Evolutionary conservation across 441 rosid species (phyloP).

Genomic region (Corymbia citriodora): DNA sequence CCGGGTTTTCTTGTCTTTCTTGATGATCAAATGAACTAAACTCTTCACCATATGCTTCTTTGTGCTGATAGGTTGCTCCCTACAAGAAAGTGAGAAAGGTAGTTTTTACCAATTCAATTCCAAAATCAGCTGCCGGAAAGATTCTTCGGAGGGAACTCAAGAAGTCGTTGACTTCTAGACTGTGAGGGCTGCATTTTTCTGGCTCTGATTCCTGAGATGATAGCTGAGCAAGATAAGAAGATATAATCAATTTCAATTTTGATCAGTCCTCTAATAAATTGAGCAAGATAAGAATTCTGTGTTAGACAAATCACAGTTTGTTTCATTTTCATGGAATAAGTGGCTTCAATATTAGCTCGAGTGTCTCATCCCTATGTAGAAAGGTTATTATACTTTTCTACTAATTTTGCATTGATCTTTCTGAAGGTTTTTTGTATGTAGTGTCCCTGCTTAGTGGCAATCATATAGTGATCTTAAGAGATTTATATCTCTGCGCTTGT

Average conservation of each 20-base stretch:
- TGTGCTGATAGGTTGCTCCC: constrained; percentile 58
- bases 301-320: not conserved
- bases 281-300: not conserved
- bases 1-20: not conserved
- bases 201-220: not conserved
- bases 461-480: not conserved
- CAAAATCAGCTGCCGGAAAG: constrained; percentile 85
- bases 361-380: not conserved
- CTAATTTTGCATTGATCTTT: not conserved
- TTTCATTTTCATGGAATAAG: not conserved
- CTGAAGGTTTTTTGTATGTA: not conserved
- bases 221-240: not conserved
- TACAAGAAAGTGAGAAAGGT: constrained; percentile 82
- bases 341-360: not conserved
- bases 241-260: not conserved
- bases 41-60: not conserved
- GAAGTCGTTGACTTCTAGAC: constrained; percentile 31
- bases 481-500: not conserved
- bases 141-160: constrained; percentile 67
- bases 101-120: constrained; percentile 49
- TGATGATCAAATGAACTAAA: not conserved
- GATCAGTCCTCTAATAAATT: not conserved
- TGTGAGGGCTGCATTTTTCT: constrained; percentile 16
- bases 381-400: not conserved
- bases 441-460: not conserved